Conservation (phyloP, 176 grass and related monocot genomes). For the Pontederia crassipes region DNA sequence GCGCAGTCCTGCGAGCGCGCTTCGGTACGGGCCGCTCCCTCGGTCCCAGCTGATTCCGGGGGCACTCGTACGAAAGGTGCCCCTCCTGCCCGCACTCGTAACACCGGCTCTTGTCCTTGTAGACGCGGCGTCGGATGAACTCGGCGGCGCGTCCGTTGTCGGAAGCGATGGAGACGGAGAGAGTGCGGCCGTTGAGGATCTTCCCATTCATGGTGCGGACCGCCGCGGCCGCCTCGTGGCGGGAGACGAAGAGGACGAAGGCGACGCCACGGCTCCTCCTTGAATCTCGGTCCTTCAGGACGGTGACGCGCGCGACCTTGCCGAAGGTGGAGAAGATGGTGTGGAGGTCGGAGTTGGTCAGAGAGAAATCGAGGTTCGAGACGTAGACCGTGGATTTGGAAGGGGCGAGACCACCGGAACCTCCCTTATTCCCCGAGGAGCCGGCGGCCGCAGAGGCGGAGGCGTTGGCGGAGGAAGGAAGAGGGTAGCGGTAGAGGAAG, state of each 20-base stretch:
- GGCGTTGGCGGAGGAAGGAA: constrained; percentile 22
- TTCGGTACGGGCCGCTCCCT: constrained; percentile 59
- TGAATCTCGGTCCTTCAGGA: constrained; percentile 69
- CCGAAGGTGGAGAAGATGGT: constrained; percentile 91
- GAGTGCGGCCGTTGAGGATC: constrained; percentile 35
- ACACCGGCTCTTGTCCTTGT: constrained; percentile 76
- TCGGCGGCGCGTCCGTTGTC: constrained; percentile 80
- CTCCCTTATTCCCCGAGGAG: constrained; percentile 14
- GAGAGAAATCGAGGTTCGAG: constrained; percentile 70
- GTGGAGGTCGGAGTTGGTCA: constrained; percentile 98
- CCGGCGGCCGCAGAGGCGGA: neutral
- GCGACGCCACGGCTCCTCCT: constrained; percentile 69
- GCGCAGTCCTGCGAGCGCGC: constrained; percentile 25
- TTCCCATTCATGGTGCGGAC: constrained; percentile 28
- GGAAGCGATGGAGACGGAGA: constrained; percentile 63
- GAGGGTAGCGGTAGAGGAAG: constrained; percentile 84
- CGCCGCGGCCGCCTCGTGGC: constrained; percentile 51
- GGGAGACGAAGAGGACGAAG: constrained; percentile 80
- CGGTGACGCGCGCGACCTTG: constrained; percentile 74
- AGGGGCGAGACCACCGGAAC: constrained; percentile 79
- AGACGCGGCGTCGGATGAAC: constrained; percentile 87
- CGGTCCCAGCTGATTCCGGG: constrained; percentile 74
- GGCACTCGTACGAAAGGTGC: constrained; percentile 96
- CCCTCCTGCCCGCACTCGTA: constrained; percentile 78
- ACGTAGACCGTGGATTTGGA: constrained; percentile 95